Evolutionary conservation across 306 rosid species (phyloP).

Genomic region (Citrullus colocynthis): DNA sequence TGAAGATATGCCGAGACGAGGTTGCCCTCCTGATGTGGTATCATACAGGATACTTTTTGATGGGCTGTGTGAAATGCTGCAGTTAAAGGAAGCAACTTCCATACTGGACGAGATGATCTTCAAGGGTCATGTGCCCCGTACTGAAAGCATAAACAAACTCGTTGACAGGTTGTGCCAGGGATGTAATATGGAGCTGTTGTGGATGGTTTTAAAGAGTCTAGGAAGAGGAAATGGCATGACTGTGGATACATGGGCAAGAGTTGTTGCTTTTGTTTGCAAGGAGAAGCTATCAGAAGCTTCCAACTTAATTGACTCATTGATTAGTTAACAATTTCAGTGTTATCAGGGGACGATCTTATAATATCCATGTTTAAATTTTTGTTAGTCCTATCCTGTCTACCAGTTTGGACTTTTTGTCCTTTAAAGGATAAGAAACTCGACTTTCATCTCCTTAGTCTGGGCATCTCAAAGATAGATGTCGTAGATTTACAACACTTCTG

Average conservation of each 20-base stretch:
- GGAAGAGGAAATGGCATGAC: slow-evolving; percentile 22
- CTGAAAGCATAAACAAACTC: slow-evolving; percentile 23
- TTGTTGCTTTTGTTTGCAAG: slow-evolving; percentile 32
- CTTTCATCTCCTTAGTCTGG: not conserved
- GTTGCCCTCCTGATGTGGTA: slow-evolving; percentile 38
- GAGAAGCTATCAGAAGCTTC: slow-evolving; percentile 19
- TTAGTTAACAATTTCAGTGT: not conserved
- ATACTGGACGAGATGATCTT: slow-evolving; percentile 68
- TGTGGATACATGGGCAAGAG: slow-evolving; percentile 27
- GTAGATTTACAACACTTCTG: not conserved
- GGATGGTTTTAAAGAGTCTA: slow-evolving; percentile 25
- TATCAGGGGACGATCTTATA: not conserved
- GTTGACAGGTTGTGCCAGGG: slow-evolving; percentile 25
- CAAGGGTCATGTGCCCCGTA: slow-evolving; percentile 36
- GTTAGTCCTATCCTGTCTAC: not conserved
- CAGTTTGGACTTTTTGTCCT: not conserved
- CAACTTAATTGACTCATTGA: slow-evolving; percentile 20
- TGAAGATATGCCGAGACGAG: slow-evolving; percentile 54
- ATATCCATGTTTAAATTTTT: not conserved
- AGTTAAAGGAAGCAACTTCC: slow-evolving; percentile 42
- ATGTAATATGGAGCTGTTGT: slow-evolving; percentile 31
- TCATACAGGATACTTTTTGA: slow-evolving; percentile 48
- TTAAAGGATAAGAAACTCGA: not conserved
- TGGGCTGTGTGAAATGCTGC: slow-evolving; percentile 37
- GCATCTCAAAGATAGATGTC: not conserved